Base-by-base conservation (phyloP, 2,329 filamentous ascomycete genomes). In the Hirsutella rhossiliensis region DNA sequence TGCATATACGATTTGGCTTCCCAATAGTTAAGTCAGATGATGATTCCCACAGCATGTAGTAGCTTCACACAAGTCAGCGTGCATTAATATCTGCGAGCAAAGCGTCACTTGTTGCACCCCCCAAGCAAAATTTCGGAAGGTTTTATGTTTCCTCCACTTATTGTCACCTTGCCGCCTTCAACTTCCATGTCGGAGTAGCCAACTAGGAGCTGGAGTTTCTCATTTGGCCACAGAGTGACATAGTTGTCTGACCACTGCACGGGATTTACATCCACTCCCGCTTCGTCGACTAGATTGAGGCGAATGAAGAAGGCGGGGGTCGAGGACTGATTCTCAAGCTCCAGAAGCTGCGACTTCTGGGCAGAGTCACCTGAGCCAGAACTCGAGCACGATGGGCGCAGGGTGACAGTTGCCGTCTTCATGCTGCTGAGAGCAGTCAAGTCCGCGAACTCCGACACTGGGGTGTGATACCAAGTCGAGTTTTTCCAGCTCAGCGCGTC, bases 181-280 rank as follows among this genome's bases (percentile, higher is more conserved):
- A 3, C 7, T 3, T 18, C 34, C n/a, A 9, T 9, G 23, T 18
- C 11, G 9, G 50, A 41, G 43, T 43, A 54, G 6, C 40, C 41
- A 1, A 55, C 52, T 5, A 45, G 44, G 1, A 59, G 31, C 31
- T 41, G 37, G 12, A 77, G 38, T 43, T 60, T 69, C 61, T 82
- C 78, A 1, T 61, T 57, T 0, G 77, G 75, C 66, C 72, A 79
- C 11, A 82, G 56, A 2, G 76, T 80, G 12, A 82, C 61, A 47
- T 81, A 82, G 47, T 82, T 82, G 48, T 81, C 77, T 1, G 69
- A 71, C 76, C 78, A 82, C 18, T 63, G 61, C 1, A 76, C 66
- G 0, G 76, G 73, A 5, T 67, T 49, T 0, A 78, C 62, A 42
- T 77, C 73, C 0, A 60, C 50, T 0, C 66, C 66, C 0, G 55